Conservation (phyloP, 1,284 basidiomycete genomes). For the Pseudozyma tsukubaensis region DNA sequence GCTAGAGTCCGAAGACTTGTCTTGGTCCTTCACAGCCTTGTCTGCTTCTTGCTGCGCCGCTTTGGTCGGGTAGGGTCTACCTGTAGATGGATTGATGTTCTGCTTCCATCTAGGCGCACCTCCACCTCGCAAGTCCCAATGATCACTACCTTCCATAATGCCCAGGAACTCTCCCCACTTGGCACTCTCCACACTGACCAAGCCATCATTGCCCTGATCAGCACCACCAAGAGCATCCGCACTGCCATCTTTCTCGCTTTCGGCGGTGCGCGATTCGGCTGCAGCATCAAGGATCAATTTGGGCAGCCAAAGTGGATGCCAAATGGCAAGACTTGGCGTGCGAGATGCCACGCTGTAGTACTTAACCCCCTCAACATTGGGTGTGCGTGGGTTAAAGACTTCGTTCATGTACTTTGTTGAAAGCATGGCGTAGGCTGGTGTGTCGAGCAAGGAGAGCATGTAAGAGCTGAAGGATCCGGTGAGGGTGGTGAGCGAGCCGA, state of each 20-base stretch:
- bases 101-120: conserved; percentile 69
- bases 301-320: conserved; percentile 96
- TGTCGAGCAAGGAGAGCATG: conserved; percentile 91
- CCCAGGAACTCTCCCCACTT: conserved; percentile 76
- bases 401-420: conserved; percentile 86
- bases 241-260: conserved; percentile 62
- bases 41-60: conserved; percentile 21
- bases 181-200: conserved; percentile 79
- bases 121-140: conserved; percentile 93
- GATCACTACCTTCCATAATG: conserved; percentile 88
- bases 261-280: conserved; percentile 68
- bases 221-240: conserved; percentile 68
- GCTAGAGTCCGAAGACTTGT: conserved; percentile 13
- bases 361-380: conserved; percentile 82
- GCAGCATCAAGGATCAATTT: conserved; percentile 87
- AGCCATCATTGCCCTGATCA: conserved; percentile 91
- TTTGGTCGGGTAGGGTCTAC: conserved; percentile 46
- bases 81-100: conserved; percentile 62
- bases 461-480: conserved; percentile 86
- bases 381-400: conserved; percentile 91
- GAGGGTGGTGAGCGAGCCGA: conserved; percentile 70
- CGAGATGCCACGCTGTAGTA: conserved; percentile 93
- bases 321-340: conserved; percentile 78
- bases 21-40: conserved; percentile 8
- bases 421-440: conserved; percentile 95